These are phyloP conservation scores for Colletotrichum higginsianum DNA, from an alignment of 2,329 filamentous ascomycete species.

Conservation along the genomic window DNA sequence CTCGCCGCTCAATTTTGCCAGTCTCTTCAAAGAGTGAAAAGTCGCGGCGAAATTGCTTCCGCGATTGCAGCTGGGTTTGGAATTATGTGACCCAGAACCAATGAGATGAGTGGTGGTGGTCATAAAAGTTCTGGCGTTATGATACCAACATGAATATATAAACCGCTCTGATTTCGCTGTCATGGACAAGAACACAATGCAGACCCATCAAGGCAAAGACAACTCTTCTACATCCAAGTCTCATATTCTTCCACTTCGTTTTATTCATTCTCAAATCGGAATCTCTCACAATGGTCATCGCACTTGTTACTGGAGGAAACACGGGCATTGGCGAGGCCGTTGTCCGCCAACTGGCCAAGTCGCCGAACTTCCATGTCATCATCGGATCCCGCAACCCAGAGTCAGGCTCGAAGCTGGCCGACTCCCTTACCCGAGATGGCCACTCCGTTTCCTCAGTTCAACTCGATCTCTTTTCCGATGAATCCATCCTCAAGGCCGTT, in stretches of 20 bases:
- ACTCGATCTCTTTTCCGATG: slow-evolving; percentile 48
- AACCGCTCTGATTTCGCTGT: too few species aligned
- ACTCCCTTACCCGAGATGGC: slow-evolving; percentile 45
- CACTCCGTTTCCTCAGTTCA: slow-evolving; percentile 46
- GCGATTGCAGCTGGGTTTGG: too few species aligned
- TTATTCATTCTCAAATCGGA: not conserved
- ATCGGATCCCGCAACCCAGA: slow-evolving; percentile 51
- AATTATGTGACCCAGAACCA: too few species aligned
- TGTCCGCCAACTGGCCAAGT: slow-evolving; percentile 45
- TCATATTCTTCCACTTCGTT: not conserved
- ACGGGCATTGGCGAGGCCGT: slow-evolving; percentile 34
- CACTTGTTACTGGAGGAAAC: slow-evolving; percentile 38
- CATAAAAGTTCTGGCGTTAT: too few species aligned
- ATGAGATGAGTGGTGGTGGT: too few species aligned
- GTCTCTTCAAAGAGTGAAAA: not conserved
- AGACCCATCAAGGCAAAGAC: not conserved
- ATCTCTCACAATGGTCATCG: slow-evolving; percentile 13
- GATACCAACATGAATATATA: too few species aligned
- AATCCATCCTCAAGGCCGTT: slow-evolving; percentile 48
- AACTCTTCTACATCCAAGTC: not conserved
- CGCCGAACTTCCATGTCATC: slow-evolving; percentile 51
- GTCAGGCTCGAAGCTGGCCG: slow-evolving; percentile 46
- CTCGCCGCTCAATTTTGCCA: slow-evolving; percentile 16
- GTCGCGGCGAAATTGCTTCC: too few species aligned
- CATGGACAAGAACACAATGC: not conserved